Conservation (phyloP, 208 protist genomes). For the Porcisia hertigi region DNA sequence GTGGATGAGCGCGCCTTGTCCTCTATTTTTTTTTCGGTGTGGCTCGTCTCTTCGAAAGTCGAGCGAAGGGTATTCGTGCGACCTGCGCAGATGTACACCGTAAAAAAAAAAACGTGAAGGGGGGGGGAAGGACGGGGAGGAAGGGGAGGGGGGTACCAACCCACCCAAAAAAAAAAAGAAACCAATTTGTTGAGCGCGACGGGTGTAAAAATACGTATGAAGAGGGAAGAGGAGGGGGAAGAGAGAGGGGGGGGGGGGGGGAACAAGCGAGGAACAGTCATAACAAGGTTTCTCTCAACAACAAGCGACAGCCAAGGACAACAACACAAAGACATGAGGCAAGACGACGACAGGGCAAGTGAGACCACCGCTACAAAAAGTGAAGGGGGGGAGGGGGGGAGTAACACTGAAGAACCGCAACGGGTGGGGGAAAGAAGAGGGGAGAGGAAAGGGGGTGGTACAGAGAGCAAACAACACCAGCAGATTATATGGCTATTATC, state of each 20-base stretch:
- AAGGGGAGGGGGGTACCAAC: too few species aligned
- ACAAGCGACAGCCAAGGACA: background rate
- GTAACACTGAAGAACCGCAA: background rate
- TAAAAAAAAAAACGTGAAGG: too few species aligned
- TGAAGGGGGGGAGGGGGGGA: background rate
- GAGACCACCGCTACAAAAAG: background rate
- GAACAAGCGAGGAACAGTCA: background rate
- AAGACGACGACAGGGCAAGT: background rate
- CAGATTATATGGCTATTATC: slow-evolving; percentile 6
- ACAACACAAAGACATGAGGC: background rate
- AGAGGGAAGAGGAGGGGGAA: background rate
- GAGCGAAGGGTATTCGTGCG: too few species aligned
- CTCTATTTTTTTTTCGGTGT: too few species aligned
- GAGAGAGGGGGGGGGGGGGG: background rate
- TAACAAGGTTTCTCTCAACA: background rate
- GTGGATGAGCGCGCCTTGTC: background rate
- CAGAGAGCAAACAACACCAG: slow-evolving; percentile 9
- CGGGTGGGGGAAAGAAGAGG: background rate
- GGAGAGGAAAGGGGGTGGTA: background rate
- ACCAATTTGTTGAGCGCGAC: too few species aligned
- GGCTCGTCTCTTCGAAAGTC: too few species aligned
- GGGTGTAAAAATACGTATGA: too few species aligned
- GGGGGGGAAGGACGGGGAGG: too few species aligned
- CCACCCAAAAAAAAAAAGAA: too few species aligned
- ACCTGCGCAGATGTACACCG: too few species aligned